Evolutionary conservation across 2,329 filamentous ascomycete species (phyloP).

Genomic region (Penicillium sp.): DNA sequence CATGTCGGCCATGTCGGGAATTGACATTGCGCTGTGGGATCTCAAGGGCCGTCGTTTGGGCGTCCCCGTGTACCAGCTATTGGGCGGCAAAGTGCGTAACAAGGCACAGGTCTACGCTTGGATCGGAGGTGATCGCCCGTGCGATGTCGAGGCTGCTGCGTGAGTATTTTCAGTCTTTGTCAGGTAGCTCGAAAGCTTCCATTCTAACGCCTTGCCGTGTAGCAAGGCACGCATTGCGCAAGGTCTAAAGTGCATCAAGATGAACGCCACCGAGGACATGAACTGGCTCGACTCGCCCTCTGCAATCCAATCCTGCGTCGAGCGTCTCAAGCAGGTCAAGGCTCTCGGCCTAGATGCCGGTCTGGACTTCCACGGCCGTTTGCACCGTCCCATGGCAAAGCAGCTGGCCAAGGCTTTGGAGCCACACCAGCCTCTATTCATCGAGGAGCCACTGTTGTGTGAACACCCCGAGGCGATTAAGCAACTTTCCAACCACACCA

Average conservation of each 20-base stretch:
- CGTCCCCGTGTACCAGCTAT: constrained; percentile 67
- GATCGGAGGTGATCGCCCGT: constrained; percentile 70
- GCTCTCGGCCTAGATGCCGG: constrained; percentile 66
- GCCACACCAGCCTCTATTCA: constrained; percentile 65
- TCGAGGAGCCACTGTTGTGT: constrained; percentile 68
- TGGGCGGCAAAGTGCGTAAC: constrained; percentile 68
- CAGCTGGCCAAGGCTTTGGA: constrained; percentile 65
- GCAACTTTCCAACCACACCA: constrained; percentile 61
- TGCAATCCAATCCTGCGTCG: constrained; percentile 59
- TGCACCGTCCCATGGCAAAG: constrained; percentile 75
- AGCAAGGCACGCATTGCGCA: constrained; percentile 45
- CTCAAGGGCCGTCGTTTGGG: constrained; percentile 62
- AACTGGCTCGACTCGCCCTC: constrained; percentile 71
- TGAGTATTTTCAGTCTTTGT: constrained; percentile 4
- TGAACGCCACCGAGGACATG: constrained; percentile 74
- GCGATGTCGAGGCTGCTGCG: constrained; percentile 59
- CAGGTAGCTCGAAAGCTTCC: neutral
- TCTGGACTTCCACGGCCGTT: constrained; percentile 73
- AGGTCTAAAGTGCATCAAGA: constrained; percentile 56
- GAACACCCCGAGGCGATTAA: constrained; percentile 66
- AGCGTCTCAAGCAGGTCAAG: constrained; percentile 65
- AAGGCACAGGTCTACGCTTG: constrained; percentile 70
- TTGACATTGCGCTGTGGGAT: constrained; percentile 78
- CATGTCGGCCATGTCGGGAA: constrained; percentile 71
- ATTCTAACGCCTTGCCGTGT: neutral